Percentiles rank a stretch among this genome's conserved stretches.
Evolutionary conservation across 2,329 filamentous ascomycete species (phyloP).

Genomic region (Fusarium abutilonis): DNA sequence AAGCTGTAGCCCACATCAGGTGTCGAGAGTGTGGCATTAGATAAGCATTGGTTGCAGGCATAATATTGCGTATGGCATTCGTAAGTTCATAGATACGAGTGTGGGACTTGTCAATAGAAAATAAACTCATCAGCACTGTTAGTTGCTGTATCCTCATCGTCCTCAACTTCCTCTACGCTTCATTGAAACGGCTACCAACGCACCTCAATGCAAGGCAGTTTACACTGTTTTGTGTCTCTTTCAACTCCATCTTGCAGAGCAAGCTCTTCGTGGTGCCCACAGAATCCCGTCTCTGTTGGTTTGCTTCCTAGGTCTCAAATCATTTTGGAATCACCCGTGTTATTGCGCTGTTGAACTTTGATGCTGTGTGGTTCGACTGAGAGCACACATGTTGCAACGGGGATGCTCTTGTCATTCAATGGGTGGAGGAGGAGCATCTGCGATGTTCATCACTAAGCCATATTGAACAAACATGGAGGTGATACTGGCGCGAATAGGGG

Average conservation of each 20-base stretch:
- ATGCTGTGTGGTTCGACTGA: no score
- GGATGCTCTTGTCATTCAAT: no score
- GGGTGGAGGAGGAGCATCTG: not conserved
- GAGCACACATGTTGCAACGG: no score
- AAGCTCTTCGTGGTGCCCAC: no score
- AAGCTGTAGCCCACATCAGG: conserved; percentile 6
- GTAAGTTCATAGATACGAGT: not conserved
- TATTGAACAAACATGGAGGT: not conserved
- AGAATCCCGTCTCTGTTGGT: no score
- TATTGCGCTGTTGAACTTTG: no score
- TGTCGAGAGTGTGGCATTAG: not conserved
- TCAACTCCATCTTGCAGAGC: conserved; percentile 16
- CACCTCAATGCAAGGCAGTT: conserved; percentile 55
- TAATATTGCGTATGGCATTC: not conserved
- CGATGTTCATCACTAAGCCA: not conserved
- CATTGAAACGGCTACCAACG: no score
- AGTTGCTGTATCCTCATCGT: conserved; percentile 41
- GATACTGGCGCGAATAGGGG: not conserved
- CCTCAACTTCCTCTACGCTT: conserved; percentile 51
- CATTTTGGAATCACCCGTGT: no score
- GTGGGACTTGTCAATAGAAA: not conserved
- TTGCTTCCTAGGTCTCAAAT: no score
- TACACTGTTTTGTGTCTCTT: conserved; percentile 48
- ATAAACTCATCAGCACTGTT: not conserved
- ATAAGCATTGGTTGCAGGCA: not conserved